Evolutionary conservation across 1,284 basidiomycete genomes (phyloP).

Genomic region (Austroboletus novae-zelandiae): DNA sequence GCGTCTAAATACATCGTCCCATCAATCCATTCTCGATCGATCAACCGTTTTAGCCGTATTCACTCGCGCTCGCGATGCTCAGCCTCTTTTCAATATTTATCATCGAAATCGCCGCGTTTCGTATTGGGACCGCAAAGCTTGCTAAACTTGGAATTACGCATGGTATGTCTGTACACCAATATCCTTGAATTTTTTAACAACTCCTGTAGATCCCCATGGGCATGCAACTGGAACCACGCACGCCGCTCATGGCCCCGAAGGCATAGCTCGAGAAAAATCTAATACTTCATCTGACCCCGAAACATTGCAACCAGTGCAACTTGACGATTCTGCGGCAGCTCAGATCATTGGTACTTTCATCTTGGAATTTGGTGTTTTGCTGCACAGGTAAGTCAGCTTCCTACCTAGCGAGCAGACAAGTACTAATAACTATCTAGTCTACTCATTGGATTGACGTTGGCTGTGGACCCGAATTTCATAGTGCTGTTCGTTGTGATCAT

Average conservation of each 20-base stretch:
- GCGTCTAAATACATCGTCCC: constrained; percentile 28
- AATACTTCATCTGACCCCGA: constrained; percentile 18
- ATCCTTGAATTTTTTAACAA: background rate
- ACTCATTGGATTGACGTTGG: constrained; percentile 92
- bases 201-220: constrained; percentile 56
- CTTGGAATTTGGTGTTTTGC: constrained; percentile 88
- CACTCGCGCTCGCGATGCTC: constrained; percentile 76
- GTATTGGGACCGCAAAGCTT: constrained; percentile 71
- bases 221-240: constrained; percentile 60
- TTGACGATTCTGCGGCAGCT: constrained; percentile 51
- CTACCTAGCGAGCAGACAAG: background rate
- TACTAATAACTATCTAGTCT: constrained; percentile 42
- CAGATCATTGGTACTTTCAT: constrained; percentile 87
- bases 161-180: constrained; percentile 37
- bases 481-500: constrained; percentile 88
- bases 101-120: constrained; percentile 81
- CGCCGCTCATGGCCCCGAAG: constrained; percentile 68
- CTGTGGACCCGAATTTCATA: constrained; percentile 79
- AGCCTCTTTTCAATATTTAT: constrained; percentile 85
- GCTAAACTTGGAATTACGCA: constrained; percentile 51
- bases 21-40: constrained; percentile 4
- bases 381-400: constrained; percentile 61
- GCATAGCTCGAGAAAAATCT: constrained; percentile 12
- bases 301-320: constrained; percentile 8
- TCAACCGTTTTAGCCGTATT: constrained; percentile 58